Evolutionary conservation across 441 rosid species (phyloP).

Genomic region (Pelargonium australe): DNA sequence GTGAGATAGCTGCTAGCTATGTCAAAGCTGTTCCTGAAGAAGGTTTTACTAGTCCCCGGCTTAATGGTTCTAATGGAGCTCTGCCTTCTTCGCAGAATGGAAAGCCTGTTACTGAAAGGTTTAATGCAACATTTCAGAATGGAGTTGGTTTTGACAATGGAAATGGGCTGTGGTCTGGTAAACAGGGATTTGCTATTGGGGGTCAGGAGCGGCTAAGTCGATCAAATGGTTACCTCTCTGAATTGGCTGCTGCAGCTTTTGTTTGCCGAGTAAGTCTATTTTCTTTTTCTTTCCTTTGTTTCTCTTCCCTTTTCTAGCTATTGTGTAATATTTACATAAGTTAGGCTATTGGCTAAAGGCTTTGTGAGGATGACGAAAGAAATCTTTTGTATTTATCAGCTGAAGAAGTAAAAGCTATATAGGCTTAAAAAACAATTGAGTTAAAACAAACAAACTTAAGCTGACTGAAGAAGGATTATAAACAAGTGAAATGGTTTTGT

Average conservation of each 20-base stretch:
- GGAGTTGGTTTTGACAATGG: constrained; percentile 91
- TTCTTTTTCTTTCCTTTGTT: background rate
- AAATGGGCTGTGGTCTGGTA: constrained; percentile 66
- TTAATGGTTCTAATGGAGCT: constrained; percentile 36
- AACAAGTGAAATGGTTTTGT: too few relatives aligned
- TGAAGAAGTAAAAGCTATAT: background rate
- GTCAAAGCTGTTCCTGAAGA: constrained; percentile 75
- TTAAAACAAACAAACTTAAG: background rate
- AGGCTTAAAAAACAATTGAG: background rate
- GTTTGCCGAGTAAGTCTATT: constrained; percentile 69
- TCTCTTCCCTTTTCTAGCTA: background rate
- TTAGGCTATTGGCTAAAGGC: too few relatives aligned
- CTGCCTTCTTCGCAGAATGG: constrained; percentile 36
- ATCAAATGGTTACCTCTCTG: constrained; percentile 69
- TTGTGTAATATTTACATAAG: background rate
- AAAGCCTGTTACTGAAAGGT: constrained; percentile 29
- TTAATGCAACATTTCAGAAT: constrained; percentile 53
- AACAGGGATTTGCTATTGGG: constrained; percentile 95
- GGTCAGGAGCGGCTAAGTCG: constrained; percentile 82
- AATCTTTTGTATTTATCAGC: background rate
- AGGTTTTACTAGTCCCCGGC: constrained; percentile 34
- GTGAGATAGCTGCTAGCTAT: constrained; percentile 86
- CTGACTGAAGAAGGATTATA: too few relatives aligned
- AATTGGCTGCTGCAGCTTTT: constrained; percentile 91
- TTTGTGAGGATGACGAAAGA: background rate